These are phyloP conservation scores for Entelexis paramagnoliae DNA, from an alignment of 1,139 yeast genomes.

Conservation along the genomic window DNA sequence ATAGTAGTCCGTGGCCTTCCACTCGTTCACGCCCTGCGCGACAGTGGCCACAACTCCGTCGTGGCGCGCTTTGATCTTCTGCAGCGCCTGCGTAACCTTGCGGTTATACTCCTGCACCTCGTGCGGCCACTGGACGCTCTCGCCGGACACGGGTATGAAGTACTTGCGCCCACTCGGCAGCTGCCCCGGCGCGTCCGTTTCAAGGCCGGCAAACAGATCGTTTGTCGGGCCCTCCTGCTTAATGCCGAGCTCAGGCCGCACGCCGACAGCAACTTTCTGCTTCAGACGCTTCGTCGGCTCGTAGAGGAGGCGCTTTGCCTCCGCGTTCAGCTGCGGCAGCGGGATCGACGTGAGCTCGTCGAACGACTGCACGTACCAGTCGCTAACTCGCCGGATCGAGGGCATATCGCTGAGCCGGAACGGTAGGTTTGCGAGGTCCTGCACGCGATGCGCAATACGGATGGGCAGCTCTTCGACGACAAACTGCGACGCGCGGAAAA, in stretches of 20 bases:
- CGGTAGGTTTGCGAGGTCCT: slow-evolving; percentile 74
- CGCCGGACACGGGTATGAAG: slow-evolving; percentile 42
- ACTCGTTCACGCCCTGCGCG: slow-evolving; percentile 86
- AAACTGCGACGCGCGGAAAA: slow-evolving; percentile 76
- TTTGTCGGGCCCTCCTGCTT: slow-evolving; percentile 20
- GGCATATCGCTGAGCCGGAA: slow-evolving; percentile 64
- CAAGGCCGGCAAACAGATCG: background rate
- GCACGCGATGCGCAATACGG: slow-evolving; percentile 73
- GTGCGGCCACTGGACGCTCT: slow-evolving; percentile 51
- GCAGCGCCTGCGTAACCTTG: slow-evolving; percentile 53
- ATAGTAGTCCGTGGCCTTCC: slow-evolving; percentile 44
- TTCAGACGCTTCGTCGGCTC: slow-evolving; percentile 21
- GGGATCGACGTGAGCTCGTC: slow-evolving; percentile 56
- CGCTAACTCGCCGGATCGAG: slow-evolving; percentile 62
- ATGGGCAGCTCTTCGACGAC: slow-evolving; percentile 82
- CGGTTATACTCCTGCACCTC: slow-evolving; percentile 67
- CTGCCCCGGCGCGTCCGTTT: background rate
- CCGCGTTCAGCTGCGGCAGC: slow-evolving; percentile 29
- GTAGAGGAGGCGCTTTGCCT: slow-evolving; percentile 28
- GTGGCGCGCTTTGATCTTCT: slow-evolving; percentile 68
- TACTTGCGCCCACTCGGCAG: slow-evolving; percentile 38
- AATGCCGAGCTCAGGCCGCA: slow-evolving; percentile 23
- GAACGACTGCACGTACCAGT: slow-evolving; percentile 89
- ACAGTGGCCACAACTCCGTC: slow-evolving; percentile 91
- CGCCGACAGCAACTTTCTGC: slow-evolving; percentile 19